Evolutionary conservation across 1,139 yeast species (phyloP).

Genomic region (Lodderomyces margitis): DNA sequence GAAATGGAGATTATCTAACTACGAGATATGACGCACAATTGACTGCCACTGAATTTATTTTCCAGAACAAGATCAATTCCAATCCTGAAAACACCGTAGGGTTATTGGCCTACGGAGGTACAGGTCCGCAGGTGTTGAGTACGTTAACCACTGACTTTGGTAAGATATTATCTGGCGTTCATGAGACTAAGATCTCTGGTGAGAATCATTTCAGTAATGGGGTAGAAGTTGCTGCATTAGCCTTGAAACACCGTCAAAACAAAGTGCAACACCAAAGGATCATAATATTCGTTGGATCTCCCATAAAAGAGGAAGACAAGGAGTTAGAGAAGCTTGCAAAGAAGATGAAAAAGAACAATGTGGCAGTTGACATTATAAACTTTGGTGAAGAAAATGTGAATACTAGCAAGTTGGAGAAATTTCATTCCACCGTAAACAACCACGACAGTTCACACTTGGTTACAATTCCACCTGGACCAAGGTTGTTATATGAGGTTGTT

Average conservation of each 20-base stretch:
- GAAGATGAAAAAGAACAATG: conserved; percentile 88
- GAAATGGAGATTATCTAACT: conserved; percentile 92
- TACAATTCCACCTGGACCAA: conserved; percentile 87
- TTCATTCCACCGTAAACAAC: conserved; percentile 67
- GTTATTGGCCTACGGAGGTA: conserved; percentile 82
- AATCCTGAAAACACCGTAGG: conserved; percentile 97
- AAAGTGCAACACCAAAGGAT: conserved; percentile 90
- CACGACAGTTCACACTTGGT: conserved; percentile 84
- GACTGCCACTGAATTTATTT: conserved; percentile 87
- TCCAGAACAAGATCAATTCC: conserved; percentile 79
- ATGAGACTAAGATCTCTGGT: conserved; percentile 77
- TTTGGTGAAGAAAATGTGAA: conserved; percentile 88
- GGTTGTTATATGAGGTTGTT: conserved; percentile 70
- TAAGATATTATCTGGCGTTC: conserved; percentile 81
- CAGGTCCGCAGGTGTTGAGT: conserved; percentile 78
- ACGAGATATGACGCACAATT: conserved; percentile 91
- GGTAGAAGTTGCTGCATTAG: conserved; percentile 95
- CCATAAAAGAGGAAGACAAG: conserved; percentile 66
- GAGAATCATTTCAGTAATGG: conserved; percentile 71
- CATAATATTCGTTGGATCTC: conserved; percentile 86
- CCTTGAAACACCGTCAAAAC: conserved; percentile 93
- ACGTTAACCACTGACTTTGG: conserved; percentile 90
- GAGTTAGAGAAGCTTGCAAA: conserved; percentile 84
- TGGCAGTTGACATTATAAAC: conserved; percentile 86
- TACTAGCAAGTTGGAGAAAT: conserved; percentile 76